phyloP scores from a whole-genome alignment of 2,329 filamentous ascomycete genomes.

The Penicillium sp. region DNA sequence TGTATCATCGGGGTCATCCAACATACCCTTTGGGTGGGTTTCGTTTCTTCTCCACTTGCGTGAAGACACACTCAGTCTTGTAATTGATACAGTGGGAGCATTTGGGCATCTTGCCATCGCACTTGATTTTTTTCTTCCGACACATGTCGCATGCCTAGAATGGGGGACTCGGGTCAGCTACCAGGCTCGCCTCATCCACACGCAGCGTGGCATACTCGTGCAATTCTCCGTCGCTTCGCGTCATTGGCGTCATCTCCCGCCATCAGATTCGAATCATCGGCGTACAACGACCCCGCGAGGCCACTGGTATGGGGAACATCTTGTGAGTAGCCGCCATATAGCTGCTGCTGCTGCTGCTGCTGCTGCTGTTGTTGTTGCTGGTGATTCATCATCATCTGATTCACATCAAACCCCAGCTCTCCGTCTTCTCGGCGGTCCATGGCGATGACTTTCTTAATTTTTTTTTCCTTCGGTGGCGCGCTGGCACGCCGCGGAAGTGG shows the following conservation, averaged over 20 bases:
- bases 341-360: constrained; percentile 51
- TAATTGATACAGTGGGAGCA: constrained; percentile 97
- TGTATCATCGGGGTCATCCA: constrained; percentile 16
- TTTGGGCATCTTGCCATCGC: constrained; percentile 88
- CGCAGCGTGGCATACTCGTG: constrained; percentile 56
- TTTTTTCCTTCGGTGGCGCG: constrained; percentile 8
- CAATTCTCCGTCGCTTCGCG: constrained; percentile 81
- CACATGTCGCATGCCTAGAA: constrained; percentile 88
- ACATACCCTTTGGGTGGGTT: constrained; percentile 90
- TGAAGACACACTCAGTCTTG: constrained; percentile 96
- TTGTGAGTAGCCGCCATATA: constrained; percentile 58
- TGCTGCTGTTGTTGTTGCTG: constrained; percentile 48
- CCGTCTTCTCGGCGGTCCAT: constrained; percentile 36
- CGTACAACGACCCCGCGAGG: constrained; percentile 40
- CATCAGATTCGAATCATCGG: constrained; percentile 41
- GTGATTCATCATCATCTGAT: constrained; percentile 52
- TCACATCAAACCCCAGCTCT: constrained; percentile 39
- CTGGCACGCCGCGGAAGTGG: constrained; percentile 15
- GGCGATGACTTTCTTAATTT: neutral
- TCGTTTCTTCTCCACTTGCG: constrained; percentile 97
- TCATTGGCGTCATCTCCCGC: constrained; percentile 59
- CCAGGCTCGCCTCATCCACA: neutral
- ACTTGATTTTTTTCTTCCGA: constrained; percentile 89
- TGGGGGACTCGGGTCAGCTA: constrained; percentile 6
- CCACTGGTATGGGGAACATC: constrained; percentile 54